Conservation (phyloP, 768 basidiomycete species). For the Candolleomyces efflorescens region DNA sequence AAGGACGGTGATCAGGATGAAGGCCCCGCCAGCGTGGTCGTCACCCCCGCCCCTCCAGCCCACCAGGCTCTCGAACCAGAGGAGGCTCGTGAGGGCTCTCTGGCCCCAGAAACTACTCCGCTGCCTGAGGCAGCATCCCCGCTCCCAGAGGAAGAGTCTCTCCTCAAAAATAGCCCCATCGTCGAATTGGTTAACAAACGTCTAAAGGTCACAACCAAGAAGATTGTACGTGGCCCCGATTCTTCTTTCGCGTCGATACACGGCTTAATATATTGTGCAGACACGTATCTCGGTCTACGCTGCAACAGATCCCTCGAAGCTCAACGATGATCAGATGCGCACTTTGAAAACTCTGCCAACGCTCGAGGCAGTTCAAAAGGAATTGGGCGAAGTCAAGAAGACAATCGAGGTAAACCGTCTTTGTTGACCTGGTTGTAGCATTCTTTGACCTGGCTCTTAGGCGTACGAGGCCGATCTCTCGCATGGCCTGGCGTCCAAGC, state of each 20-base stretch:
- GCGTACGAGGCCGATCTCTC: constrained; percentile 58
- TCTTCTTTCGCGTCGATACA: constrained; percentile 1
- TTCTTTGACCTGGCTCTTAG: constrained; percentile 30
- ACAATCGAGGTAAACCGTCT: constrained; percentile 62
- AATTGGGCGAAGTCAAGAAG: constrained; percentile 81
- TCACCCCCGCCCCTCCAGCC: constrained; percentile 37
- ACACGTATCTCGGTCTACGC: constrained; percentile 71
- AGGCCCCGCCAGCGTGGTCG: constrained; percentile 38
- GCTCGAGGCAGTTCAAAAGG: constrained; percentile 76
- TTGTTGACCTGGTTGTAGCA: not conserved
- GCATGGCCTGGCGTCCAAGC: constrained; percentile 51
- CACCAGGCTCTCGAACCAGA: constrained; percentile 47
- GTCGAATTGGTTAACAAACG: constrained; percentile 80
- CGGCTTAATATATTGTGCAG: constrained; percentile 34
- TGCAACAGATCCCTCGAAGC: constrained; percentile 58
- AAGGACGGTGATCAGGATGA: constrained; percentile 48
- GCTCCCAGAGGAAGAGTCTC: constrained; percentile 40
- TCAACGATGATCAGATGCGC: constrained; percentile 87
- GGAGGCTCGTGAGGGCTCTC: constrained; percentile 28
- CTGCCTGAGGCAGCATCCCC: constrained; percentile 38
- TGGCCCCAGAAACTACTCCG: constrained; percentile 43
- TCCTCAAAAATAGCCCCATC: constrained; percentile 48
- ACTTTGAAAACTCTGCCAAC: constrained; percentile 66
- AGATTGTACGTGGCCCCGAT: constrained; percentile 56
- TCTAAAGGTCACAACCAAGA: constrained; percentile 73